A percentile compares a stretch with the other conserved stretches of the same genome.
These are phyloP conservation scores for Tripidium arundinaceum DNA, from an alignment of 202 grass and related monocot species.

Conservation along the genomic window DNA sequence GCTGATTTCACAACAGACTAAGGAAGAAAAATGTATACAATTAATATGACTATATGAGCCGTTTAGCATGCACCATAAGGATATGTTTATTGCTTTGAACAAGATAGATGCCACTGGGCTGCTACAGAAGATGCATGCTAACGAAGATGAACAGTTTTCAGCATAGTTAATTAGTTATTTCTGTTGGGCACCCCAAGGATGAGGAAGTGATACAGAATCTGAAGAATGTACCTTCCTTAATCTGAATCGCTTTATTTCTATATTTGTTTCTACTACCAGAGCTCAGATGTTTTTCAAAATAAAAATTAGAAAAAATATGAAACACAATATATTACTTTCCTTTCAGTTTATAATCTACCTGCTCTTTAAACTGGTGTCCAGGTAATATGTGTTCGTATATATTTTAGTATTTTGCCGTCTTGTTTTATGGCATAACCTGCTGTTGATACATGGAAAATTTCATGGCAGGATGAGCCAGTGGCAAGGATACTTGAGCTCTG, in stretches of 20 bases:
- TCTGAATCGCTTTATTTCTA: slow-evolving; percentile 3
- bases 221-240: not conserved
- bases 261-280: not conserved
- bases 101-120: not conserved
- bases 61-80: not conserved
- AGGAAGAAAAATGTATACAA: not conserved
- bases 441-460: slow-evolving; percentile 11
- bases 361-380: not conserved
- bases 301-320: too few relatives aligned
- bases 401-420: not conserved
- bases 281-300: not conserved
- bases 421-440: not conserved
- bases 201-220: not conserved
- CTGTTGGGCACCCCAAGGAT: not conserved
- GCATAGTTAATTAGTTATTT: not conserved
- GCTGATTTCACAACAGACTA: slow-evolving; percentile 13
- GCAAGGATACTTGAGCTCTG: slow-evolving; percentile 94
- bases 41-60: not conserved
- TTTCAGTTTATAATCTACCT: not conserved
- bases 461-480: slow-evolving; percentile 64
- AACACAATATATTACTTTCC: too few relatives aligned
- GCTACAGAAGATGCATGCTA: not conserved
- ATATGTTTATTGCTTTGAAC: not conserved
- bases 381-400: not conserved
- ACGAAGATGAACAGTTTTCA: not conserved